A percentile compares a stretch with the other conserved stretches of the same genome.
phyloP scores from a whole-genome alignment of 352 stramenopile species.

The Aphanomyces euteiches region DNA sequence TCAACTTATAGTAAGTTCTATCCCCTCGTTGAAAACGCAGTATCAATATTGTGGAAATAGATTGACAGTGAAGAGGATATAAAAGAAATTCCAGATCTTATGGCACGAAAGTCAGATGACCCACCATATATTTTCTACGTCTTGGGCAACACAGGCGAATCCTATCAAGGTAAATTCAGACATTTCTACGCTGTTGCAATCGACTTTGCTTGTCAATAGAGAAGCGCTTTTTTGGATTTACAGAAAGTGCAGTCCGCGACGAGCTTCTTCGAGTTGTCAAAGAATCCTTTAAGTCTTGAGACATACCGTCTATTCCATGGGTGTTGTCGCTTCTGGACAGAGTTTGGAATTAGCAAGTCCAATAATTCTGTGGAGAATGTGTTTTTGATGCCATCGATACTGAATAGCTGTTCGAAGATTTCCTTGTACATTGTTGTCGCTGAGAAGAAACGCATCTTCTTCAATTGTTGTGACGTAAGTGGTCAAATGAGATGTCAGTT shows the following conservation, averaged over 20 bases:
- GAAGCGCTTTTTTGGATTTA: conserved; percentile 25
- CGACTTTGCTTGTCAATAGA: neutral
- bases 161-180: conserved; percentile 44
- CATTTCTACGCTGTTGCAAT: neutral
- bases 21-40: conserved; percentile 17
- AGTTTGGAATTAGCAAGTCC: neutral
- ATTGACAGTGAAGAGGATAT: conserved; percentile 65
- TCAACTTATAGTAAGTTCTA: conserved; percentile 56
- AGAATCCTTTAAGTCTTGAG: neutral
- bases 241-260: neutral
- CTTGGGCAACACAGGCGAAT: conserved; percentile 46
- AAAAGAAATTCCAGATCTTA: conserved; percentile 35
- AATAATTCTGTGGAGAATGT: neutral
- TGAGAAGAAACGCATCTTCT: conserved; percentile 10
- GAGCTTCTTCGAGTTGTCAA: conserved; percentile 1
- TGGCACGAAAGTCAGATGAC: conserved; percentile 46
- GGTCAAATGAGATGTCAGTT: neutral
- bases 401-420: neutral
- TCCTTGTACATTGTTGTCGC: neutral
- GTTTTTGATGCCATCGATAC: conserved; percentile 10
- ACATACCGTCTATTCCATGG: neutral
- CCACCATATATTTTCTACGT: conserved; percentile 63
- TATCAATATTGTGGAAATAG: conserved; percentile 34
- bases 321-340: neutral
- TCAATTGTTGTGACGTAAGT: conserved; percentile 2